Base-by-base conservation (phyloP, 2,329 filamentous ascomycete species). In the Zopfia rhizophila region DNA sequence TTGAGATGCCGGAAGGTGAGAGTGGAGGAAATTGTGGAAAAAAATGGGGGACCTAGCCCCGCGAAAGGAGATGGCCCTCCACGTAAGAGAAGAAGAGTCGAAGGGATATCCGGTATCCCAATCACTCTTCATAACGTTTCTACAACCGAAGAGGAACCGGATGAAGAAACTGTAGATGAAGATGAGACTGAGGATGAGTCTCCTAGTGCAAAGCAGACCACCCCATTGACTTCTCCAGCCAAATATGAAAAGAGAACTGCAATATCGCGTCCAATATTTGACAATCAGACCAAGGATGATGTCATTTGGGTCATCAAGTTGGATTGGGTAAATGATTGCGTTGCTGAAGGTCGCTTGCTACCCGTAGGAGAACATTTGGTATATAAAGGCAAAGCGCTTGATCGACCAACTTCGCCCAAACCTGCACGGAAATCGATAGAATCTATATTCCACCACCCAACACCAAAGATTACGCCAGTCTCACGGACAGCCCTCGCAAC, bases 1-100 rank as follows among this genome's bases (percentile, higher is more conserved):
- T 75, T 97, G 50, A 81, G 90, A 40, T 80, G 83, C 5, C 80
- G 83, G 32, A 86, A 84, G 11, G 58, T 96, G 2, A 67, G 72
- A 28, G 84, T 85, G 0, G 76, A 82, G 42, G 82, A 85, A 45
- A 57, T 77, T 3, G 45, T 62, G 6, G 45, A 54, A 30, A 50
- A 3, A 51, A n/a, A n/a, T n/a, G 57, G 38, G 2, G 39, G 14
- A 13, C 36, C 40, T 23, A 63, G 51, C 48, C 52, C 55, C 7
- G 6, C 51, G 43, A 33, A 52, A 28, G 33, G 53, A 6, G 43
- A 45, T 13, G 52, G 38, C 38, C 40, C 48, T 28, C 21, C 45
- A 21, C 47, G 14, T 13, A 67, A 65, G 42, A 65, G 44, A 38
- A 51, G 53, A 50, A 51, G 52, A 37, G 10, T 56, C 3, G 29